These are phyloP conservation scores for Grosmannia penicillata DNA, from an alignment of 2,329 filamentous ascomycete genomes.

Conservation along the genomic window DNA sequence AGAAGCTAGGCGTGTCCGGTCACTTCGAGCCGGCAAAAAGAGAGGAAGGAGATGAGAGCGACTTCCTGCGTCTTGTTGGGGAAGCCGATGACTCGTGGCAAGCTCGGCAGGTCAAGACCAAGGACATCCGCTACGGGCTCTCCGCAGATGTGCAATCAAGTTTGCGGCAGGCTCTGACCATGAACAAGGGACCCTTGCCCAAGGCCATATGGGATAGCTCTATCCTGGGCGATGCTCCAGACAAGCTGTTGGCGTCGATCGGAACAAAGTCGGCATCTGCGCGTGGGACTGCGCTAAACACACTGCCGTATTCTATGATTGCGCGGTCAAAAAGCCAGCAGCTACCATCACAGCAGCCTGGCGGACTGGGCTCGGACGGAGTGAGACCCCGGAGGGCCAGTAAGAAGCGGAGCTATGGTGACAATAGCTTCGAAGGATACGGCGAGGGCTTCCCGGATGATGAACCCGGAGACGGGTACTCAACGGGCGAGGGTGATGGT, in stretches of 20 bases:
- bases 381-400: conserved; percentile 47
- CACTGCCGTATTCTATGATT: conserved; percentile 25
- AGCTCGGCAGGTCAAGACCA: conserved; percentile 35
- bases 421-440: conserved; percentile 62
- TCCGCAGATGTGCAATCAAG: conserved; percentile 25
- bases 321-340: conserved; percentile 22
- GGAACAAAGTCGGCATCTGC: conserved; percentile 25
- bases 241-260: conserved; percentile 19
- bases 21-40: conserved; percentile 46
- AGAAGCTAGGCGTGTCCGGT: conserved; percentile 45
- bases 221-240: conserved; percentile 39
- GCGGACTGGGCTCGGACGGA: conserved; percentile 22
- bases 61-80: conserved; percentile 36
- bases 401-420: conserved; percentile 64
- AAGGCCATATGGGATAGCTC: conserved; percentile 41
- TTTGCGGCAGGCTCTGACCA: conserved; percentile 37
- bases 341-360: conserved; percentile 14
- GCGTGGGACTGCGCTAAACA: conserved; percentile 37
- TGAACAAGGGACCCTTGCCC: conserved; percentile 41
- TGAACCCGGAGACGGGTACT: conserved; percentile 49
- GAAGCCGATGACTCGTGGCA: conserved; percentile 43
- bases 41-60: conserved; percentile 32
- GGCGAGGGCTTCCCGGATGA: conserved; percentile 58
- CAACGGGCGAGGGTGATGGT: conserved; percentile 53
- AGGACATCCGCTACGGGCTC: conserved; percentile 39